Percentiles rank a stretch among this genome's conserved stretches.
Conservation (phyloP, 805 yeast genomes). For the Candida andamanensis region DNA sequence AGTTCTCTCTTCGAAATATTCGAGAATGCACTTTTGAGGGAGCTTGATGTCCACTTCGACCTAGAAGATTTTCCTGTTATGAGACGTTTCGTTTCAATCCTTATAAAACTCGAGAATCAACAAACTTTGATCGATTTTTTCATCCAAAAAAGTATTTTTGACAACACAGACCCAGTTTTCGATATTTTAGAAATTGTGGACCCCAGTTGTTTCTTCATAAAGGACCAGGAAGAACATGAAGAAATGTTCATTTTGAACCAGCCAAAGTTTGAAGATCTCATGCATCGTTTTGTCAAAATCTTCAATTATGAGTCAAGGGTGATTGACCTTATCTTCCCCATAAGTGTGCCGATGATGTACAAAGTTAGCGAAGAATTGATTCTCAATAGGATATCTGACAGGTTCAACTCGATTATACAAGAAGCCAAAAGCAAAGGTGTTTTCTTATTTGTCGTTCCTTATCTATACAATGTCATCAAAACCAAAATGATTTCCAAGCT, state of each 20-base stretch:
- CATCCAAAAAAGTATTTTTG: slow-evolving; percentile 38
- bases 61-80: slow-evolving; percentile 40
- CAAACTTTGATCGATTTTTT: slow-evolving; percentile 42
- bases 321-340: slow-evolving; percentile 43
- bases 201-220: slow-evolving; percentile 17
- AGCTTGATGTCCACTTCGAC: slow-evolving; percentile 57
- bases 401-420: slow-evolving; percentile 23
- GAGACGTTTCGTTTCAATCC: slow-evolving; percentile 28
- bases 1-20: slow-evolving; percentile 60
- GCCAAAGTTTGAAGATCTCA: slow-evolving; percentile 18
- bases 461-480: slow-evolving; percentile 27
- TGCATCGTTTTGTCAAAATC: slow-evolving; percentile 23
- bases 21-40: slow-evolving; percentile 64
- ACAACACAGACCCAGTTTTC: slow-evolving; percentile 15
- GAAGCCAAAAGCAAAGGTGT: slow-evolving; percentile 20
- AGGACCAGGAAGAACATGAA: slow-evolving; percentile 1
- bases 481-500: slow-evolving; percentile 21
- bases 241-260: slow-evolving; percentile 8
- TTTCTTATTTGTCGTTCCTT: slow-evolving; percentile 37
- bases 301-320: slow-evolving; percentile 35
- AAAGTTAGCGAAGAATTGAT: slow-evolving; percentile 44
- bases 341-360: slow-evolving; percentile 41
- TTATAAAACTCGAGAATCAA: slow-evolving; percentile 33
- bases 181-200: slow-evolving; percentile 27
- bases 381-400: slow-evolving; percentile 33